phyloP scores from a whole-genome alignment of 345 rosid genomes.

The Eucalyptus decipiens region DNA sequence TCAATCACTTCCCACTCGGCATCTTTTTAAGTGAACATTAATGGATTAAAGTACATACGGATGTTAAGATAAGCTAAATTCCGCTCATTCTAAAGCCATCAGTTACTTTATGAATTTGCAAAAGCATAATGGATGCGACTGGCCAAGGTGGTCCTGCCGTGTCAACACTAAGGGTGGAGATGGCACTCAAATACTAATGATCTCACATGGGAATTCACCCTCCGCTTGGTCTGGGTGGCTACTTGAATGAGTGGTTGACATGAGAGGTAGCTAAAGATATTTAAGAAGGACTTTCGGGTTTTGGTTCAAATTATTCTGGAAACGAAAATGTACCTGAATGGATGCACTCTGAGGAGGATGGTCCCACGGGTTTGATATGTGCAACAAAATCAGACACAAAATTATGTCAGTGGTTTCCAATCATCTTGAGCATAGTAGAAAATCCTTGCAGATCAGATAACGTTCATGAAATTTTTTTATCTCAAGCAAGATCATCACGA shows the following conservation, averaged over 20 bases:
- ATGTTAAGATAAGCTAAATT: neutral
- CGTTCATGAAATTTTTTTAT: neutral
- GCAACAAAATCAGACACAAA: neutral
- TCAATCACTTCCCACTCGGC: neutral
- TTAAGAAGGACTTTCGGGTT: neutral
- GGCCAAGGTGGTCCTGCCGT: neutral
- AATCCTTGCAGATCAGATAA: neutral
- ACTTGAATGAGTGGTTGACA: neutral
- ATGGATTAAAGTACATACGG: neutral
- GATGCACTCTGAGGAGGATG: slow-evolving; percentile 65
- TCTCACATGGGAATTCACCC: neutral
- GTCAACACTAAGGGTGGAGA: neutral
- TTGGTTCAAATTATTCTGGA: neutral
- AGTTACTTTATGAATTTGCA: neutral
- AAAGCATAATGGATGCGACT: neutral
- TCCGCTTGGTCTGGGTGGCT: neutral
- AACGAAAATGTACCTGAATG: slow-evolving; percentile 38
- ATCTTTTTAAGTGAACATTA: neutral
- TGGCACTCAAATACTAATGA: neutral
- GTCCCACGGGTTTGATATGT: neutral
- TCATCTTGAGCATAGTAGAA: neutral
- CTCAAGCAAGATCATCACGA: neutral
- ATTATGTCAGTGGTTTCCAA: neutral
- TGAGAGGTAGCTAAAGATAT: neutral
- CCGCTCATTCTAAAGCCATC: neutral